These are phyloP conservation scores for Apiotrichum akiyoshidainum DNA, from an alignment of 1,284 basidiomycete species.

Conservation along the genomic window DNA sequence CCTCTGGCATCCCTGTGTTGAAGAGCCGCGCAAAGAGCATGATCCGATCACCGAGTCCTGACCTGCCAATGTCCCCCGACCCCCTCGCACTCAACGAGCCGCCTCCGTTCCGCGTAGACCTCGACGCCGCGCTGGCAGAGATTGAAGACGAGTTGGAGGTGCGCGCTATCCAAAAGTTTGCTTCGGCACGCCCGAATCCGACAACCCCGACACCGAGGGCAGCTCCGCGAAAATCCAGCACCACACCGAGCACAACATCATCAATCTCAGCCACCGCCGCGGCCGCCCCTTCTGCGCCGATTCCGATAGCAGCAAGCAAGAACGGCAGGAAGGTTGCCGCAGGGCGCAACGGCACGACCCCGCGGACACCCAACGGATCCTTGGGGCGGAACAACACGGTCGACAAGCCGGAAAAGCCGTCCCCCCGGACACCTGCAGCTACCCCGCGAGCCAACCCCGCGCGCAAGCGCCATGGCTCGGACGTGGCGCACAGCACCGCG, in stretches of 20 bases:
- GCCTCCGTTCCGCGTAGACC: conserved; percentile 22
- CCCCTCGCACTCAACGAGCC: conserved; percentile 5
- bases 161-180: conserved; percentile 17
- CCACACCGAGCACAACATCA: not conserved
- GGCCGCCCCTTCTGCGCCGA: no score
- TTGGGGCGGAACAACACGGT: not conserved
- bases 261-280: no score
- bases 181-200: conserved; percentile 10
- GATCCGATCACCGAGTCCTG: conserved; percentile 14
- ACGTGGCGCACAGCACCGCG: not conserved
- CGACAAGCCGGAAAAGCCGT: not conserved
- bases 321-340: no score
- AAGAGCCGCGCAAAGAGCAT: conserved; percentile 14
- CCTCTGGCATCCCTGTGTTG: conserved; percentile 23
- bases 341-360: not conserved
- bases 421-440: not conserved
- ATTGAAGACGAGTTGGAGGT: conserved; percentile 23
- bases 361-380: not conserved
- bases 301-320: no score
- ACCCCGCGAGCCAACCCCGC: not conserved
- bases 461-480: conserved; percentile 10
- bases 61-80: conserved; percentile 5
- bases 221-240: not conserved
- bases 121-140: conserved; percentile 21
- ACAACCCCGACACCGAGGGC: not conserved